phyloP scores from a whole-genome alignment of 352 stramenopile genomes.

The Salisapilia sapeloensis region DNA sequence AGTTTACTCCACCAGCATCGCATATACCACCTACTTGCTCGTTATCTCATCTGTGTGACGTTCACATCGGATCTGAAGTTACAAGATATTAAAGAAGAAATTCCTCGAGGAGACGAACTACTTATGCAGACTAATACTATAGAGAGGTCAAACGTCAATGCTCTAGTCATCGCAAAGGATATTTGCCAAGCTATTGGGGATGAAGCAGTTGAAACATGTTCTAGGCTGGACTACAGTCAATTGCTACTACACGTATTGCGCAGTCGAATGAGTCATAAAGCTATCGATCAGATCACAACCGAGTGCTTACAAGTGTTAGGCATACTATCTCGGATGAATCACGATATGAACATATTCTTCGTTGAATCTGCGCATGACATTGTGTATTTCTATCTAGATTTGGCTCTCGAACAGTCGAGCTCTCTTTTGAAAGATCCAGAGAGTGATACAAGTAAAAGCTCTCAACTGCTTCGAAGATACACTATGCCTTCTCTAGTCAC shows the following conservation, averaged over 20 bases:
- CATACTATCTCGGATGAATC: slow-evolving; percentile 9
- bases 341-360: slow-evolving; percentile 23
- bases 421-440: too few relatives aligned
- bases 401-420: slow-evolving; percentile 11
- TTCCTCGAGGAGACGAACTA: too few relatives aligned
- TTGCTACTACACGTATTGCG: slow-evolving; percentile 23
- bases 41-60: too few relatives aligned
- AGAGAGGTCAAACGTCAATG: slow-evolving; percentile 6
- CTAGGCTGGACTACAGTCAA: slow-evolving; percentile 16
- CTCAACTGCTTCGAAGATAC: too few relatives aligned
- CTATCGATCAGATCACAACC: slow-evolving; percentile 4
- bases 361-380: slow-evolving; percentile 22
- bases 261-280: not conserved
- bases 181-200: slow-evolving; percentile 9
- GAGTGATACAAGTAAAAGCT: too few relatives aligned
- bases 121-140: too few relatives aligned
- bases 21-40: slow-evolving; percentile 16
- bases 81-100: too few relatives aligned
- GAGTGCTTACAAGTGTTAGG: slow-evolving; percentile 26
- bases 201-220: slow-evolving; percentile 13
- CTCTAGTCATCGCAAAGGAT: slow-evolving; percentile 5
- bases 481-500: too few relatives aligned
- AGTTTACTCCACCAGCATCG: slow-evolving; percentile 37
- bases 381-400: slow-evolving; percentile 14
- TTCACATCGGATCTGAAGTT: too few relatives aligned